Conservation (phyloP, 768 basidiomycete genomes). For the Tubosaeta sp. region DNA sequence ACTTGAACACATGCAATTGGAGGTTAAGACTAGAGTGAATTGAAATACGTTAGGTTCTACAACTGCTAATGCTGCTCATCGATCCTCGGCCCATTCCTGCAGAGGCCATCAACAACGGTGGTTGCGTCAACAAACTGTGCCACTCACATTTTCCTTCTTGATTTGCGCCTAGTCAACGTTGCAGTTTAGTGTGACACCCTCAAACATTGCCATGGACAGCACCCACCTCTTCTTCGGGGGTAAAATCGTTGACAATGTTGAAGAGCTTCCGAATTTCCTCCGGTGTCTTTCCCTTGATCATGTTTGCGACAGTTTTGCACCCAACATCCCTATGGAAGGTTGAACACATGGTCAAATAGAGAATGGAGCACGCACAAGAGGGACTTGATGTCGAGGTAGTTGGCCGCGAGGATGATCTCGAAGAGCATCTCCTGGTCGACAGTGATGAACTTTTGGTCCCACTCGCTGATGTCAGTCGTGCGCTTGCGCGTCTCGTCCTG, state of each 20-base stretch:
- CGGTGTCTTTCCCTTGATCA: conserved; percentile 99
- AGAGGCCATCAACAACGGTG: conserved; percentile 17
- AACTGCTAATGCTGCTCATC: conserved; percentile 42
- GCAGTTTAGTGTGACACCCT: conserved; percentile 1
- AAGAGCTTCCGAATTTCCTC: conserved; percentile 98
- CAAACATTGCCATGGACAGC: not conserved
- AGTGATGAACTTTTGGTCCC: conserved; percentile 98
- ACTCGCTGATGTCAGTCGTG: conserved; percentile 97
- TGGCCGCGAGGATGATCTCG: conserved; percentile 98
- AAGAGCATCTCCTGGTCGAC: conserved; percentile 99
- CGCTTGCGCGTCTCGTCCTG: conserved; percentile 95
- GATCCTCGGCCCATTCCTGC: conserved; percentile 92
- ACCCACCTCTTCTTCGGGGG: conserved; percentile 94
- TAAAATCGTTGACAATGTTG: conserved; percentile 98
- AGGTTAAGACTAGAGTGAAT: conserved; percentile 18
- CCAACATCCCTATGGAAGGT: conserved; percentile 75
- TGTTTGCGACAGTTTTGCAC: conserved; percentile 98
- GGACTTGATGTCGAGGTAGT: conserved; percentile 99
- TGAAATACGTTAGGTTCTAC: conserved; percentile 26
- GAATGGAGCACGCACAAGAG: conserved; percentile 63
- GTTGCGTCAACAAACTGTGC: not conserved
- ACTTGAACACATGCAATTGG: conserved; percentile 15
- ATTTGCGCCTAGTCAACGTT: conserved; percentile 72
- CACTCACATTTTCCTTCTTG: conserved; percentile 96
- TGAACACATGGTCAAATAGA: not conserved